These are phyloP conservation scores for Skeletonema potamos DNA, from an alignment of 108 stramenopile species.

Conservation along the genomic window DNA sequence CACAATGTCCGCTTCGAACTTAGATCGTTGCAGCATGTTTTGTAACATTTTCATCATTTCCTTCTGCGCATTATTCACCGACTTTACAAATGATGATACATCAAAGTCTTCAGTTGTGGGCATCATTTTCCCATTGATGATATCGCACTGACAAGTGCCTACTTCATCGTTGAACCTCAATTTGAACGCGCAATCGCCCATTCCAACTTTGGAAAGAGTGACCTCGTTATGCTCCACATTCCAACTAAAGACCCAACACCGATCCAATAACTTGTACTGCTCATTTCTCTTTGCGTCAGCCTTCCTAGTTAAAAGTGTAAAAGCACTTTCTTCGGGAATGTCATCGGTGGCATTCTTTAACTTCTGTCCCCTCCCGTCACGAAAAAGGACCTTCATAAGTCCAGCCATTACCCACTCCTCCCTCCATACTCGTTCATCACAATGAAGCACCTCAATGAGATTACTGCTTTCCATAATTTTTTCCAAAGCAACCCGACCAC, in stretches of 20 bases:
- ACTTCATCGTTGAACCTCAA: constrained; percentile 19
- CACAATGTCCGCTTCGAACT: constrained; percentile 13
- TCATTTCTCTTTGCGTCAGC: not conserved
- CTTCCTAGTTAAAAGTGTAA: constrained; percentile 6
- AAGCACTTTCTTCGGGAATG: not conserved
- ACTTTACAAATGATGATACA: constrained; percentile 20
- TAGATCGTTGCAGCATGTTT: constrained; percentile 26
- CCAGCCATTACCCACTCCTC: constrained; percentile 28
- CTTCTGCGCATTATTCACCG: constrained; percentile 26
- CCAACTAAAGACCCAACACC: constrained; percentile 24
- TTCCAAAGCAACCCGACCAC: constrained; percentile 22
- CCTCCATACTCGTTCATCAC: constrained; percentile 34
- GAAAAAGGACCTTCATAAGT: constrained; percentile 7
- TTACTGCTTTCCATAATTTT: constrained; percentile 32
- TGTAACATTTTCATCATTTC: constrained; percentile 31
- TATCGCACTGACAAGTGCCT: constrained; percentile 32
- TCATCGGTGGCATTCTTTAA: not conserved
- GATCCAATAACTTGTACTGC: not conserved
- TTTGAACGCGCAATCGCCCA: constrained; percentile 19
- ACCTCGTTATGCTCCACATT: constrained; percentile 10
- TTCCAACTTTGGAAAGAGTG: constrained; percentile 3
- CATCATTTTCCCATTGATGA: constrained; percentile 22
- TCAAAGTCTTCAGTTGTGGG: constrained; percentile 34
- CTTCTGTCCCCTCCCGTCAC: not conserved
- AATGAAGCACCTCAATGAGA: constrained; percentile 33